These are phyloP conservation scores for Isoetes taiwanensis DNA, from an alignment of 75 land plant species.

Conservation along the genomic window DNA sequence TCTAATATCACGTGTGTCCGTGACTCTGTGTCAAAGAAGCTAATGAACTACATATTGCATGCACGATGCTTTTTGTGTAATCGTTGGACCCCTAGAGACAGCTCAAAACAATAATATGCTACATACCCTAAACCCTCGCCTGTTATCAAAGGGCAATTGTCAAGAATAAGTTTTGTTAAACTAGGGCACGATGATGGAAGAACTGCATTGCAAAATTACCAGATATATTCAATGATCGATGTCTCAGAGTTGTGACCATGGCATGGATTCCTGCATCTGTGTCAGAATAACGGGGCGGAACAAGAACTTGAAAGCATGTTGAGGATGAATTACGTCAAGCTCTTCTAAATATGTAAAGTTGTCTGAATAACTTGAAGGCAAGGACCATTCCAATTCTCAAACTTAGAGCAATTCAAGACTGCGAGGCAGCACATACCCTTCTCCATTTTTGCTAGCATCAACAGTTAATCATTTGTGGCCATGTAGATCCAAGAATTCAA, in stretches of 20 bases:
- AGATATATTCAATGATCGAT: constrained; percentile 17
- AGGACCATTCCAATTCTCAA: not conserved
- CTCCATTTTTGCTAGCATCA: constrained; percentile 2
- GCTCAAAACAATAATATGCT: constrained; percentile 3
- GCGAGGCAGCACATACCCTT: not conserved
- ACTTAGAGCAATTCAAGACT: constrained; percentile 7
- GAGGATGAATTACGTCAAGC: constrained; percentile 2
- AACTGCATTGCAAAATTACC: constrained; percentile 16
- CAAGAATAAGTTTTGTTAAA: constrained; percentile 13
- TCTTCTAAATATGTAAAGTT: constrained; percentile 8
- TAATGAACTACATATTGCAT: not conserved
- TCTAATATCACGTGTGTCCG: constrained; percentile 7
- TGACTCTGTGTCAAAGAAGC: not conserved
- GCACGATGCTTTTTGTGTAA: not conserved
- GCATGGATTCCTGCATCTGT: constrained; percentile 21
- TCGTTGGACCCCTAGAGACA: constrained; percentile 6
- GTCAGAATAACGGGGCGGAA: constrained; percentile 5
- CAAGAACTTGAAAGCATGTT: not conserved
- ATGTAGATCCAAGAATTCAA: not conserved
- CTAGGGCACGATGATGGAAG: constrained; percentile 10
- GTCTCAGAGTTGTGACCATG: constrained; percentile 11
- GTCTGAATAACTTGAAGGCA: constrained; percentile 1
- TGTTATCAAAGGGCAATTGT: constrained; percentile 15
- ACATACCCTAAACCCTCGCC: constrained; percentile 12
- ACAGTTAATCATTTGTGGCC: constrained; percentile 10